Conservation (phyloP, 2,329 filamentous ascomycete species). For the Pestalotiopsis sp. region DNA sequence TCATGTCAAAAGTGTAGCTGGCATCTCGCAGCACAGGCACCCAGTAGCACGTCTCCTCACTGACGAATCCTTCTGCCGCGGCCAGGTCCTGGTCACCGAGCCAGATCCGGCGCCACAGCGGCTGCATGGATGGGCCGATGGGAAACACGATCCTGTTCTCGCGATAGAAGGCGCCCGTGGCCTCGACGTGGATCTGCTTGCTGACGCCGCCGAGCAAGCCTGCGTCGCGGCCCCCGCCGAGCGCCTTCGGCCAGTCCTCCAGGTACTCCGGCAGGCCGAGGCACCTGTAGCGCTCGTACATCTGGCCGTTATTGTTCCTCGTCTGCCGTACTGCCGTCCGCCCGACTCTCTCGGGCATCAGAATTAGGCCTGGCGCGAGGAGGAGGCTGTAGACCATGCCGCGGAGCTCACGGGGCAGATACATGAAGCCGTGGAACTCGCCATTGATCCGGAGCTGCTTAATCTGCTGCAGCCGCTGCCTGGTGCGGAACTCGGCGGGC, state of each 20-base stretch:
- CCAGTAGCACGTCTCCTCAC: not conserved
- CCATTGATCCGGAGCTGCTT: not conserved
- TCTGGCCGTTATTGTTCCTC: not conserved
- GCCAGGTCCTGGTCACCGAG: not conserved
- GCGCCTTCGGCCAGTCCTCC: not conserved
- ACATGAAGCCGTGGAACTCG: not conserved
- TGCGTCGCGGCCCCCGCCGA: too few species aligned
- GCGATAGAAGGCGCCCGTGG: not conserved
- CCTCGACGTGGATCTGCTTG: not conserved
- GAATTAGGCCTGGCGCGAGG: not conserved
- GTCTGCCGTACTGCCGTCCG: not conserved
- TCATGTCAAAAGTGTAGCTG: not conserved
- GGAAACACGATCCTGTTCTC: not conserved
- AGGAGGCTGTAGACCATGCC: not conserved
- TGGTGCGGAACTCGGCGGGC: too few species aligned
- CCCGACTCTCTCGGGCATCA: not conserved
- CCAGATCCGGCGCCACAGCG: too few species aligned
- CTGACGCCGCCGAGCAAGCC: not conserved
- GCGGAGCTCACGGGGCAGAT: not conserved
- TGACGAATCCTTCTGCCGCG: too few species aligned
- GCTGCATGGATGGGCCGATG: too few species aligned
- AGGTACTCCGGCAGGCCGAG: not conserved
- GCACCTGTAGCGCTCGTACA: not conserved
- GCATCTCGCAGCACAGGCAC: not conserved
- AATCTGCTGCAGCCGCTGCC: not conserved